Conservation (phyloP, 2,329 filamentous ascomycete species). For the Clonostachys chloroleuca region DNA sequence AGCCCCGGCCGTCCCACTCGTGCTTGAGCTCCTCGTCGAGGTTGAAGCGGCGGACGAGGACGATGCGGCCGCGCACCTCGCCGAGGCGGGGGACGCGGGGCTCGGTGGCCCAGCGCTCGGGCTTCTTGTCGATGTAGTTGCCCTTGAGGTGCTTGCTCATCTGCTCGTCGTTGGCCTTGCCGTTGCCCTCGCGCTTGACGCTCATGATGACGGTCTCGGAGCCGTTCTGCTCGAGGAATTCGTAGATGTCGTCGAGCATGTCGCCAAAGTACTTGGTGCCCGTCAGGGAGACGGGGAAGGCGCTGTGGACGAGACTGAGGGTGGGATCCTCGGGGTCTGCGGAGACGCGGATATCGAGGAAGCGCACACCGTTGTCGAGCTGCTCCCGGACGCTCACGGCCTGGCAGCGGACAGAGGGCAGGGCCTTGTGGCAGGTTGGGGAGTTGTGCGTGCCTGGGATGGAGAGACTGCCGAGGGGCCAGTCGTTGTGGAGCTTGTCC, state of each 20-base stretch:
- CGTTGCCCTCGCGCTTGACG: slow-evolving; percentile 86
- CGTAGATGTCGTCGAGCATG: slow-evolving; percentile 65
- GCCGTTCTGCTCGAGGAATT: slow-evolving; percentile 73
- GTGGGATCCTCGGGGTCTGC: slow-evolving; percentile 51
- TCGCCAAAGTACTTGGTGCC: slow-evolving; percentile 75
- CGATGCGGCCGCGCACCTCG: slow-evolving; percentile 74
- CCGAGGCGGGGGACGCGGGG: slow-evolving; percentile 74
- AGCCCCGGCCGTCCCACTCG: slow-evolving; percentile 46
- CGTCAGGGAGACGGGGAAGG: slow-evolving; percentile 82
- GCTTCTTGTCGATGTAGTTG: slow-evolving; percentile 59
- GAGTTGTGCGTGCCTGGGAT: slow-evolving; percentile 97
- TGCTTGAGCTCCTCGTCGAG: slow-evolving; percentile 47
- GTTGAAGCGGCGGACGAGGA: slow-evolving; percentile 77
- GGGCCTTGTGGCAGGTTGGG: slow-evolving; percentile 75
- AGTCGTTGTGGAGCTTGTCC: slow-evolving; percentile 65
- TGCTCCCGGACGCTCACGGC: slow-evolving; percentile 73
- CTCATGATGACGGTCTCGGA: slow-evolving; percentile 82
- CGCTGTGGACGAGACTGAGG: slow-evolving; percentile 81
- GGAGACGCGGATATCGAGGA: slow-evolving; percentile 83
- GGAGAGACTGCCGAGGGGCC: slow-evolving; percentile 73
- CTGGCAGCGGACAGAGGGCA: slow-evolving; percentile 93
- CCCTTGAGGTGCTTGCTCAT: slow-evolving; percentile 69
- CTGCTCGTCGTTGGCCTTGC: slow-evolving; percentile 73
- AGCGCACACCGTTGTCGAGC: slow-evolving; percentile 85
- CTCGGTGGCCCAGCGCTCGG: slow-evolving; percentile 71